These are phyloP conservation scores for Cladosporium phlei DNA, from an alignment of 2,329 filamentous ascomycete species.

Conservation along the genomic window DNA sequence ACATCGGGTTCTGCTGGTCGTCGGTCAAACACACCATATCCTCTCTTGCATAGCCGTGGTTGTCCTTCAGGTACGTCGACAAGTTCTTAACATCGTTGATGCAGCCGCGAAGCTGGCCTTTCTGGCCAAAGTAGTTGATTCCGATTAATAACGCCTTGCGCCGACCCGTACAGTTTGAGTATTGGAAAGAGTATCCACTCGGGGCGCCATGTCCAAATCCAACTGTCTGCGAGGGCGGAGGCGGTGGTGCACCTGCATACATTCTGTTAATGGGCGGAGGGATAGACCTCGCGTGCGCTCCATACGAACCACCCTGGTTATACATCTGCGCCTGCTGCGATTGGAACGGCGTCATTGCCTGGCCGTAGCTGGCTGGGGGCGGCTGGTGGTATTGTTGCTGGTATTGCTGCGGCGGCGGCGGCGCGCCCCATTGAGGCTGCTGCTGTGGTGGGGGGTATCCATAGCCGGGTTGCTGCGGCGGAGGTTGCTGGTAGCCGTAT, in stretches of 20 bases:
- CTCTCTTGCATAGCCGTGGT: conserved; percentile 88
- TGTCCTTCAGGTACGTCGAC: conserved; percentile 81
- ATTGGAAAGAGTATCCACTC: conserved; percentile 71
- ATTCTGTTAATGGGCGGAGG: too few relatives aligned
- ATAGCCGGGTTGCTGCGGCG: conserved; percentile 18
- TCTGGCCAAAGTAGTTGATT: conserved; percentile 94
- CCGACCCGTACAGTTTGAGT: conserved; percentile 69
- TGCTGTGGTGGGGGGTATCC: conserved; percentile 19
- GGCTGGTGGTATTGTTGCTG: conserved; percentile 36
- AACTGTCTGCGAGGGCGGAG: conserved; percentile 29
- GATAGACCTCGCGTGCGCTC: conserved; percentile 39
- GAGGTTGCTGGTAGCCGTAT: conserved; percentile 25
- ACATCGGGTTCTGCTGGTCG: conserved; percentile 96
- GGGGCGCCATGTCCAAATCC: conserved; percentile 77
- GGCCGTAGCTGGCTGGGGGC: conserved; percentile 41
- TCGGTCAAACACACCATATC: conserved; percentile 97
- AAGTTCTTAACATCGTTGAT: conserved; percentile 95
- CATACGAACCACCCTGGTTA: conserved; percentile 5
- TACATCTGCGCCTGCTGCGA: conserved; percentile 16
- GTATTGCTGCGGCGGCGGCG: conserved; percentile 34
- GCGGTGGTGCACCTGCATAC: conserved; percentile 34
- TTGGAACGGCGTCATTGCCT: conserved; percentile 33
- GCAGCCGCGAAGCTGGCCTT: conserved; percentile 83
- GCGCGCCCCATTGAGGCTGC: conserved; percentile 19
- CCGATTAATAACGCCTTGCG: conserved; percentile 88